phyloP scores from a whole-genome alignment of 805 yeast genomes.

The Monosporozyma servazzii region DNA sequence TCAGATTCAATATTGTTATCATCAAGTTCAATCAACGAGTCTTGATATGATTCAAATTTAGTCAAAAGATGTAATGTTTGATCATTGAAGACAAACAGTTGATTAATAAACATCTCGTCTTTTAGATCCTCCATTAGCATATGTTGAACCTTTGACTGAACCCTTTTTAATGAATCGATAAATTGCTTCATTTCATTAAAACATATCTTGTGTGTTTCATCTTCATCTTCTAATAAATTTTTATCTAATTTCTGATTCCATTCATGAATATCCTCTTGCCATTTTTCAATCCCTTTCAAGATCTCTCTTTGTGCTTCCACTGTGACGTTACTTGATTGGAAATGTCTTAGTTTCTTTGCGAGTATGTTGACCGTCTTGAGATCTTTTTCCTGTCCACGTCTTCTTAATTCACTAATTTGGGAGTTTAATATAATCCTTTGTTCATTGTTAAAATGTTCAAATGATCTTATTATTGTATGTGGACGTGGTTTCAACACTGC shows the following conservation, averaged over 20 bases:
- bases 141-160: constrained; percentile 75
- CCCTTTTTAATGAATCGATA: constrained; percentile 43
- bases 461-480: constrained; percentile 43
- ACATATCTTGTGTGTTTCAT: background rate
- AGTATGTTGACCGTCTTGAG: constrained; percentile 87
- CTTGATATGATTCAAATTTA: constrained; percentile 37
- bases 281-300: background rate
- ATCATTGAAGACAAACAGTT: constrained; percentile 60
- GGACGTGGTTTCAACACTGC: constrained; percentile 83
- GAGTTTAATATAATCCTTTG: constrained; percentile 87
- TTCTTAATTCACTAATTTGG: constrained; percentile 84
- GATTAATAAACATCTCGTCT: constrained; percentile 53
- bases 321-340: background rate
- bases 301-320: background rate
- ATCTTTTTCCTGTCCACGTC: constrained; percentile 91
- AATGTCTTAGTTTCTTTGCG: constrained; percentile 59
- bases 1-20: constrained; percentile 25
- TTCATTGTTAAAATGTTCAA: constrained; percentile 80
- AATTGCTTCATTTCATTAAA: constrained; percentile 37
- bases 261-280: background rate
- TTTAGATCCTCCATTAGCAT: constrained; percentile 64
- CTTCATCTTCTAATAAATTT: background rate
- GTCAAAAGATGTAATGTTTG: constrained; percentile 37
- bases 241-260: background rate
- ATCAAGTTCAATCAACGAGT: constrained; percentile 54